phyloP scores from a whole-genome alignment of 2,329 filamentous ascomycete genomes.

The Penicillium palitans region DNA sequence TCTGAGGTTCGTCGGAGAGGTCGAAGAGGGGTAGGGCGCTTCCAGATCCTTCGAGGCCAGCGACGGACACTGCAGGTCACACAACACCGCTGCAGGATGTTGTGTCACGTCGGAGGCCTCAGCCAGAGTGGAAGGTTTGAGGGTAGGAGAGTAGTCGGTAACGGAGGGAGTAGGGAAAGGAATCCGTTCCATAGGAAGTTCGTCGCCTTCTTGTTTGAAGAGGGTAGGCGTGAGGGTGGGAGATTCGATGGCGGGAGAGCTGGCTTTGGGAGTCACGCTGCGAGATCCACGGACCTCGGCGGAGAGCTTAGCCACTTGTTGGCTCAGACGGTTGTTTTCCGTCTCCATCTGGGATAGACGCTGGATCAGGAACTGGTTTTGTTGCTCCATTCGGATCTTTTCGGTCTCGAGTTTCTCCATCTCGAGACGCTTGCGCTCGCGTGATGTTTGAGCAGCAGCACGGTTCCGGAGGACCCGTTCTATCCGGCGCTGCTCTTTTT shows the following conservation, averaged over 20 bases:
- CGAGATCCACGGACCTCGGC: conserved; percentile 47
- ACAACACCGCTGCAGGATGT: conserved; percentile 99
- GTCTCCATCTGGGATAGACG: conserved; percentile 62
- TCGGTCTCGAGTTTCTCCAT: conserved; percentile 77
- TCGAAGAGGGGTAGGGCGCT: conserved; percentile 46
- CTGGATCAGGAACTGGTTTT: conserved; percentile 69
- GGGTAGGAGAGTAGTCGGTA: conserved; percentile 42
- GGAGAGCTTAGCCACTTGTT: conserved; percentile 53
- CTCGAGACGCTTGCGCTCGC: conserved; percentile 86
- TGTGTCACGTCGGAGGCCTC: conserved; percentile 89
- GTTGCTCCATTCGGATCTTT: conserved; percentile 65
- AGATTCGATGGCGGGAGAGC: conserved; percentile 36
- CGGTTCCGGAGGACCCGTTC: conserved; percentile 96
- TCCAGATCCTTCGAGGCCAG: conserved; percentile 56
- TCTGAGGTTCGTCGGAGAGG: conserved; percentile 46
- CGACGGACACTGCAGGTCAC: conserved; percentile 99
- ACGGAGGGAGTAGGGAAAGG: conserved; percentile 42
- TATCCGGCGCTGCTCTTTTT: conserved; percentile 96
- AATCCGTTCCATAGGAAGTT: conserved; percentile 43
- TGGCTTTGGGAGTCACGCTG: conserved; percentile 40
- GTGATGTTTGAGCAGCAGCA: conserved; percentile 91
- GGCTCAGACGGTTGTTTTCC: conserved; percentile 52
- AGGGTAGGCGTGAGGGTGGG: conserved; percentile 43
- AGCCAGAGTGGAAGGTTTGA: conserved; percentile 47
- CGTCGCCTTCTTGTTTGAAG: conserved; percentile 48